Base-by-base conservation (phyloP, 768 basidiomycete species). In the Paxillus involutus region DNA sequence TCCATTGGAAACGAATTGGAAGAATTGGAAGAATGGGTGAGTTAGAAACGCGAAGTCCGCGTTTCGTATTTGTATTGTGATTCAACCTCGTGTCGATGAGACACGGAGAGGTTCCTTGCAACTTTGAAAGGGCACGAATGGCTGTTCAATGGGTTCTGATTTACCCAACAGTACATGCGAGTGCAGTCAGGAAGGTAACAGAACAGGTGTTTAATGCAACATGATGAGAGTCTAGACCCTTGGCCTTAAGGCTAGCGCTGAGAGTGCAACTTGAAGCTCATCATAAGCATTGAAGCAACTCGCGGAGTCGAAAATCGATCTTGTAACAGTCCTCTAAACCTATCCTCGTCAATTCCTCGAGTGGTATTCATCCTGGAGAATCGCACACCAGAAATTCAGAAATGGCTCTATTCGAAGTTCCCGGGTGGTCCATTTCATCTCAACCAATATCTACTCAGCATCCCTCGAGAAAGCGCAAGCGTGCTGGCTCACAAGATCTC, bases 351-450 rank as follows among this genome's bases (percentile, higher is more conserved):
- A 24, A 4, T 42, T n/a, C n/a, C n/a, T 21, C 24, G 8, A 42
- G 9, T 26, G 42, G 14, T 19, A 19, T 32, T 9, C 9, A 17
- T 43, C 42, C 5, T 19, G 42, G 10, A 43, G 42, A 43, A 4
- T 35, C 35, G 17, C 19, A 19, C 21, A 19, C 36, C 14, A 16
- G 10, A n/a, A 21, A 3, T 33, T 41, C n/a, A 14, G 26, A 6
- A 39, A 80, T 80, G 78, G 64, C 77, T 53, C 72, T 82, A 58
- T 89, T 89, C 68, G 74, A 85, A 41, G 82, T 89, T 17, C 82
- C 86, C 4, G 88, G 88, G 16, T 89, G 88, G 88, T 76, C 80
- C 30, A 70, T 88, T 13, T 69, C 76, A 36, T 65, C 74, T 19
- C 68, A 57, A 0, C 78, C 80, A 6, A 66, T 81, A 43, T 53